Conservation (phyloP, 2,329 filamentous ascomycete genomes). For the Beauveria bassiana region DNA sequence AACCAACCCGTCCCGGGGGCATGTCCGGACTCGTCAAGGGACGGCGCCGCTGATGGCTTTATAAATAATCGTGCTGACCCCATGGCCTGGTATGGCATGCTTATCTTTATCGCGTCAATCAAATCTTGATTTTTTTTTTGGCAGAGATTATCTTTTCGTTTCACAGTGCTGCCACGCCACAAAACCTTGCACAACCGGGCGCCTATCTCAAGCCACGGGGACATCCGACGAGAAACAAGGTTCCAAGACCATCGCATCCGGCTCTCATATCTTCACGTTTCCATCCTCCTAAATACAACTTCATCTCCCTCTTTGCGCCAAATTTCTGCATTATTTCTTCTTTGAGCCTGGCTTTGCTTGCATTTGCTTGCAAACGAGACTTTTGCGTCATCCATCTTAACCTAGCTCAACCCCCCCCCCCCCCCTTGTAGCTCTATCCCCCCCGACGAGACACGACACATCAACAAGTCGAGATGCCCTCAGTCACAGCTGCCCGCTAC, state of each 20-base stretch:
- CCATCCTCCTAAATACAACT: background rate
- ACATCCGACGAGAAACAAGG: slow-evolving; percentile 7
- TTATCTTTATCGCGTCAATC: background rate
- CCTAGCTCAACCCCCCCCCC: background rate
- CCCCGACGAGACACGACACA: background rate
- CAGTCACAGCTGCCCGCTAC: slow-evolving; percentile 60
- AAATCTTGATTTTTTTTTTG: background rate
- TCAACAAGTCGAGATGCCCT: slow-evolving; percentile 39
- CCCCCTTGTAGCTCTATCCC: background rate
- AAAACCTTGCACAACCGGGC: background rate
- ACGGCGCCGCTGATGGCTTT: background rate
- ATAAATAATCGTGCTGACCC: background rate
- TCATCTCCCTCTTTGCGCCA: background rate
- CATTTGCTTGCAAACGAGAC: background rate
- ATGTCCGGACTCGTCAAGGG: background rate
- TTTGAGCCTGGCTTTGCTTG: background rate
- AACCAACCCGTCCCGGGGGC: background rate
- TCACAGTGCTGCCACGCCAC: background rate
- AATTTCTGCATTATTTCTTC: background rate
- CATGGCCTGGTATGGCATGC: background rate
- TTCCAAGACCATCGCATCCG: background rate
- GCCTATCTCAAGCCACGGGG: background rate
- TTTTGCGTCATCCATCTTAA: background rate
- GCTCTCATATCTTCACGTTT: background rate
- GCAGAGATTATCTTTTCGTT: background rate